These are phyloP conservation scores for Solanum phureja DNA, from an alignment of 257 asterid genomes.

Conservation along the genomic window DNA sequence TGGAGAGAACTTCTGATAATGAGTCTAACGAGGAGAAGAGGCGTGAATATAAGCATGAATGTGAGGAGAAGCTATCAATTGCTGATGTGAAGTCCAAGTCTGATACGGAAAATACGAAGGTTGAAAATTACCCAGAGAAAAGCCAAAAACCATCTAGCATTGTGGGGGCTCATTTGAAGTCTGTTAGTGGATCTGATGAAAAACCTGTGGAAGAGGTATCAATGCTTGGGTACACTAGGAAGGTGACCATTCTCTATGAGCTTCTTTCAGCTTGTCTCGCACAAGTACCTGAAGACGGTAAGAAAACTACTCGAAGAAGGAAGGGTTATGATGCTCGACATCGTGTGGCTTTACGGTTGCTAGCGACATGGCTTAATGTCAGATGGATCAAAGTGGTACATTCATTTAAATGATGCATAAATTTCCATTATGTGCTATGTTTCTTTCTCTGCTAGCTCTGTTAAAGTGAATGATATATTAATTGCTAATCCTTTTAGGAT, in stretches of 20 bases:
- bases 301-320: slow-evolving; percentile 33
- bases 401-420: background rate
- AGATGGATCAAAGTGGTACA: slow-evolving; percentile 77
- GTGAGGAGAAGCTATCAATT: slow-evolving; percentile 49
- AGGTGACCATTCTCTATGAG: slow-evolving; percentile 62
- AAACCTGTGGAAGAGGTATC: slow-evolving; percentile 54
- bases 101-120: slow-evolving; percentile 8
- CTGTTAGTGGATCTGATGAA: slow-evolving; percentile 30
- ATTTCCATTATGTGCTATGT: background rate
- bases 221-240: slow-evolving; percentile 54
- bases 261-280: slow-evolving; percentile 86
- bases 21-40: slow-evolving; percentile 54
- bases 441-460: background rate
- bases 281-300: slow-evolving; percentile 34
- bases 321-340: slow-evolving; percentile 88
- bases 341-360: slow-evolving; percentile 75
- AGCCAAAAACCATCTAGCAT: slow-evolving; percentile 21
- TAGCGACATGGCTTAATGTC: slow-evolving; percentile 74
- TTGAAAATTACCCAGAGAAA: slow-evolving; percentile 21
- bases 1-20: slow-evolving; percentile 36
- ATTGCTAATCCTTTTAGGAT: background rate
- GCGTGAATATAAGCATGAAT: slow-evolving; percentile 51
- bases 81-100: slow-evolving; percentile 27
- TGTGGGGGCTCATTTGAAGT: slow-evolving; percentile 22
- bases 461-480: background rate